These are phyloP conservation scores for Xenoacremonium recifei DNA, from an alignment of 2,329 filamentous ascomycete species.

Conservation along the genomic window DNA sequence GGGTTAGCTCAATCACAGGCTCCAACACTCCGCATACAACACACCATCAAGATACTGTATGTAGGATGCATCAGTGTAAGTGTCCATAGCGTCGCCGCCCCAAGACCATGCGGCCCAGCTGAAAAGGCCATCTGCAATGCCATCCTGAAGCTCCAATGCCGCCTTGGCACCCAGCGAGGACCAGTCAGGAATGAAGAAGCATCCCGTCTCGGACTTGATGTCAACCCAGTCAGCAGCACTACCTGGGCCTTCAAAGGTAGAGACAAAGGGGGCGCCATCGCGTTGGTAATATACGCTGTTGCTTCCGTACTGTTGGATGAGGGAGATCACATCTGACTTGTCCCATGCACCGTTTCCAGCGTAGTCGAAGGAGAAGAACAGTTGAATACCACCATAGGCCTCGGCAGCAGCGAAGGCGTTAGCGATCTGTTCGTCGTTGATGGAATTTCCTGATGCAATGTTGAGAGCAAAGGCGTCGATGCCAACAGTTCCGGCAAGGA, in stretches of 20 bases:
- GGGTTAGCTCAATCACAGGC: no score
- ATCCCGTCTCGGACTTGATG: conserved; percentile 2
- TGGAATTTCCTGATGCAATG: no score
- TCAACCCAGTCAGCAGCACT: conserved; percentile 4
- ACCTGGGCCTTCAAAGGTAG: conserved; percentile 5
- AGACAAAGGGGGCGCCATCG: conserved; percentile 2
- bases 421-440: no score
- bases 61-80: conserved; percentile 6
- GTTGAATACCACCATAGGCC: conserved; percentile 3
- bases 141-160: not conserved
- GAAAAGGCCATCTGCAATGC: conserved; percentile 5
- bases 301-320: conserved; percentile 3
- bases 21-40: no score
- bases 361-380: conserved; percentile 10
- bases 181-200: conserved; percentile 5
- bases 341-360: conserved; percentile 5
- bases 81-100: conserved; percentile 6
- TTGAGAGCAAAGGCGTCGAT: no score
- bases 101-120: conserved; percentile 9
- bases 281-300: conserved; percentile 3
- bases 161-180: conserved; percentile 6
- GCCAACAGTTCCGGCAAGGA: no score
- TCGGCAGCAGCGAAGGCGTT: no score
- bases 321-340: conserved; percentile 2
- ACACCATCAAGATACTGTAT: no score